Evolutionary conservation across 1,139 yeast genomes (phyloP).

Genomic region (Pichia sp.): DNA sequence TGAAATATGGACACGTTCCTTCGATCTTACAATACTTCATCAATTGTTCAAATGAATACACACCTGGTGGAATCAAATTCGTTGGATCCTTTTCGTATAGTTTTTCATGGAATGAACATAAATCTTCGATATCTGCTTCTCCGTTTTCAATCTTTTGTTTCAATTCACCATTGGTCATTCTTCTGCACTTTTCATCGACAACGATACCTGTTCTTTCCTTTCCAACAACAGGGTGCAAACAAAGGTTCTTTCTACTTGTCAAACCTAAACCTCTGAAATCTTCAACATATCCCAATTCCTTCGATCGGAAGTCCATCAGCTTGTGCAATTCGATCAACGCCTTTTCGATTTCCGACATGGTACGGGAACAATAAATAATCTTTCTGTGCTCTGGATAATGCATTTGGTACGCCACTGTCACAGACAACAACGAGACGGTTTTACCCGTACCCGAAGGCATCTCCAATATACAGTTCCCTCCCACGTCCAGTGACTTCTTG

Average conservation of each 20-base stretch:
- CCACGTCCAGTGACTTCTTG: constrained; percentile 89
- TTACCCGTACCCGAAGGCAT: constrained; percentile 99
- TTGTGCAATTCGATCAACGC: constrained; percentile 91
- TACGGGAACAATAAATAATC: constrained; percentile 96
- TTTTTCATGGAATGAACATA: constrained; percentile 90
- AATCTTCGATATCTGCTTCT: constrained; percentile 51
- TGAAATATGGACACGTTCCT: constrained; percentile 93
- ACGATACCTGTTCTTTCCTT: constrained; percentile 90
- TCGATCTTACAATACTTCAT: constrained; percentile 71
- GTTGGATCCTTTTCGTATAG: constrained; percentile 84
- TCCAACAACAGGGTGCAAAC: constrained; percentile 85
- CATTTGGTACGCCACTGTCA: constrained; percentile 95
- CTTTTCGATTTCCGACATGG: constrained; percentile 98
- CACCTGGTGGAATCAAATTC: constrained; percentile 87
- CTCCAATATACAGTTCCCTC: constrained; percentile 96
- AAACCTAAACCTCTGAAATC: constrained; percentile 92
- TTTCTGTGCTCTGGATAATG: constrained; percentile 94
- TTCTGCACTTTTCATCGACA: constrained; percentile 95
- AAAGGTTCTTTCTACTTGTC: constrained; percentile 90
- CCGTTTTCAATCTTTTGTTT: constrained; percentile 66
- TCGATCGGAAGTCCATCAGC: constrained; percentile 81
- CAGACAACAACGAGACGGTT: constrained; percentile 84
- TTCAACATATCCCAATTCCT: constrained; percentile 80
- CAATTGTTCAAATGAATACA: constrained; percentile 86
- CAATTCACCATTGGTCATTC: constrained; percentile 90